Evolutionary conservation across 148 eudicot species (phyloP), one percentile per base, ranked within the genome.

Genomic region (Heliosperma pusillum): DNA sequence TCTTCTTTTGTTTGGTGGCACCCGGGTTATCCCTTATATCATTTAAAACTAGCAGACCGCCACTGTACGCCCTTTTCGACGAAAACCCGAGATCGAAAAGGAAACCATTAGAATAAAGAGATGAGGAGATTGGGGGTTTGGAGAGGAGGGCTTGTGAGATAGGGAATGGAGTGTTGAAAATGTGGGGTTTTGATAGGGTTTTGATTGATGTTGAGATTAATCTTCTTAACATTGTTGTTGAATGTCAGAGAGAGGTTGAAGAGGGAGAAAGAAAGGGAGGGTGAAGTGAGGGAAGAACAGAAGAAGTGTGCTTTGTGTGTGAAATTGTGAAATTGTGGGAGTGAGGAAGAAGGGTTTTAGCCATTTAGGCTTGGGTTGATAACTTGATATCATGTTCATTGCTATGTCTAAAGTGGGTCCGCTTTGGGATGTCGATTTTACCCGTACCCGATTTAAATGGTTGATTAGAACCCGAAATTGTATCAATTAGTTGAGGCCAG

Each of bases 11-110:
- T 79, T 93, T 87, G 58, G 86, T 87, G 2, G 97, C 88, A 16
- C 98, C 97, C 6, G 88, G 87, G 82, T 93, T 93, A 42, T 93
- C 90, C 66, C 93, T 81, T 79, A 93, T 76, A 87, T 93, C 95
- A 58, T 93, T 93, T 83, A 93, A 24, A 20, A 85, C 75, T 83
- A 93, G 59, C 3, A 89, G 58, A 65, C 88, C 86, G 36, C 91
- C 87, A 26, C 90, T 86, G 47, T 75, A 86, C 55, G 86, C 89
- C 75, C 88, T 80, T 16, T 44, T 72, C 67, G 53, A 52, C 44
- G 70, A 50, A 60, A 58, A 66, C 68, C 78, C 64, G 71, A 7
- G 17, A 40, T 52, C 74, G 30, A 57, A 40, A 71, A 55, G 50
- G 0, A 40, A n/a, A 19, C 42, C 79, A 57, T 70, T 76, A 19